A percentile compares a stretch with the other conserved stretches of the same genome.
Evolutionary conservation across 2,329 filamentous ascomycete genomes (phyloP).

Genomic region (Fusarium sp.): DNA sequence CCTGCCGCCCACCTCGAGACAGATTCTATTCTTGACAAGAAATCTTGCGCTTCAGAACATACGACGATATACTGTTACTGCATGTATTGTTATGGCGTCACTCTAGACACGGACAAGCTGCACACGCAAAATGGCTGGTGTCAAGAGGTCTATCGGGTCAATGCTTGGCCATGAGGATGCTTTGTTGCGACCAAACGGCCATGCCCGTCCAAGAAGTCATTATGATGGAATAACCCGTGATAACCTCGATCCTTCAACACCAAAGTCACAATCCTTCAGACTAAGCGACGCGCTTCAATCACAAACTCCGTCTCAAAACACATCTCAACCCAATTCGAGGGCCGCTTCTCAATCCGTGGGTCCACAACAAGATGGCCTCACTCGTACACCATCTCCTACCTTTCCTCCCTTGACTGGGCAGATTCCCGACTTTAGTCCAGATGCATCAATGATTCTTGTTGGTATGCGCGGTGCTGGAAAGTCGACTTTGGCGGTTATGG

Average conservation of each 20-base stretch:
- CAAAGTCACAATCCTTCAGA: conserved; percentile 25
- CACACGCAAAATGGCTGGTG: conserved; percentile 50
- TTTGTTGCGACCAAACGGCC: conserved; percentile 33
- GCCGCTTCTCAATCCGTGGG: conserved; percentile 24
- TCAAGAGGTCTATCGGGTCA: conserved; percentile 56
- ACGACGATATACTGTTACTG: neutral
- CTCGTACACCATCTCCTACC: conserved; percentile 44
- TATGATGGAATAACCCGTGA: conserved; percentile 31
- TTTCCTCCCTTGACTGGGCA: conserved; percentile 46
- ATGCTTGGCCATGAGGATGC: conserved; percentile 49
- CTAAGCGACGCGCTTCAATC: conserved; percentile 20
- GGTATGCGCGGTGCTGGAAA: conserved; percentile 81
- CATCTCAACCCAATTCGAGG: conserved; percentile 22
- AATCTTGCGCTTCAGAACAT: neutral
- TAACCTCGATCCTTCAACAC: conserved; percentile 29
- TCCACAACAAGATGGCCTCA: conserved; percentile 41
- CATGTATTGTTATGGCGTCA: conserved; percentile 29
- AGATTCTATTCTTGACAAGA: conserved; percentile 20
- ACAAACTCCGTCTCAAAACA: conserved; percentile 17
- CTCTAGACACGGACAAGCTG: conserved; percentile 37
- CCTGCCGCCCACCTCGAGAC: conserved; percentile 18
- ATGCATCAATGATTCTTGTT: conserved; percentile 78
- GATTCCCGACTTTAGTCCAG: conserved; percentile 61
- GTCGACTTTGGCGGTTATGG: conserved; percentile 80
- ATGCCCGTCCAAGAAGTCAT: conserved; percentile 28